These are phyloP conservation scores for Melampsora larici-populina DNA, from an alignment of 1,284 basidiomycete species.

Conservation along the genomic window DNA sequence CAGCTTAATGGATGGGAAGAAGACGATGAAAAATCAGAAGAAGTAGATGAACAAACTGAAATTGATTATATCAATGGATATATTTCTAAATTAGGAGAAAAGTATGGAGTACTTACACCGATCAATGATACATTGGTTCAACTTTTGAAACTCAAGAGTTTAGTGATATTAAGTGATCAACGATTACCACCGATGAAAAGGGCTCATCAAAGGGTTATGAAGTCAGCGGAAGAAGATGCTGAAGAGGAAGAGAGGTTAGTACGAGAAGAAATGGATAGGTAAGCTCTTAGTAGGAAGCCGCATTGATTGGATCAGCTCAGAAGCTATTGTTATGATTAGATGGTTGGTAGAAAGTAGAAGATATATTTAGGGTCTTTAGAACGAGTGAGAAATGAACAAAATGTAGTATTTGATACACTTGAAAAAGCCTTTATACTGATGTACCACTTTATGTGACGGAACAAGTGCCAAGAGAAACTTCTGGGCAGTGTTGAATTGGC, in stretches of 20 bases:
- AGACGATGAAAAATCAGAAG: constrained; percentile 23
- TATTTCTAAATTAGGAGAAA: constrained; percentile 65
- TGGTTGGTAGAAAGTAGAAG: no score
- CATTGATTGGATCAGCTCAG: no score
- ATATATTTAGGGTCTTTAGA: no score
- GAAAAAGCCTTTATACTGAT: no score
- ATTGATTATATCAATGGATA: constrained; percentile 80
- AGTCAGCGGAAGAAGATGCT: background rate
- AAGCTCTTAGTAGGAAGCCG: no score
- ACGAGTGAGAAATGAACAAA: no score
- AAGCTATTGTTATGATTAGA: no score
- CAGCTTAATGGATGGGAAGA: constrained; percentile 60
- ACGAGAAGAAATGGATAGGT: no score
- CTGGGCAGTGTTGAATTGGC: no score
- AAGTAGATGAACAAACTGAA: constrained; percentile 45
- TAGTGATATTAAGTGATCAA: constrained; percentile 2
- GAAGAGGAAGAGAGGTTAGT: background rate
- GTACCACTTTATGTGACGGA: no score
- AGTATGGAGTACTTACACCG: constrained; percentile 65
- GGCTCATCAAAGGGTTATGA: background rate
- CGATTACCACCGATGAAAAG: background rate
- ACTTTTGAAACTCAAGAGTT: constrained; percentile 61
- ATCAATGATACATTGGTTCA: constrained; percentile 64
- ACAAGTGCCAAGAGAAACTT: no score
- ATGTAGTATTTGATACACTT: no score